A percentile compares a stretch with the other conserved stretches of the same genome.
These are phyloP conservation scores for Exophiala oligosperma DNA, from an alignment of 2,329 filamentous ascomycete genomes.

Conservation along the genomic window DNA sequence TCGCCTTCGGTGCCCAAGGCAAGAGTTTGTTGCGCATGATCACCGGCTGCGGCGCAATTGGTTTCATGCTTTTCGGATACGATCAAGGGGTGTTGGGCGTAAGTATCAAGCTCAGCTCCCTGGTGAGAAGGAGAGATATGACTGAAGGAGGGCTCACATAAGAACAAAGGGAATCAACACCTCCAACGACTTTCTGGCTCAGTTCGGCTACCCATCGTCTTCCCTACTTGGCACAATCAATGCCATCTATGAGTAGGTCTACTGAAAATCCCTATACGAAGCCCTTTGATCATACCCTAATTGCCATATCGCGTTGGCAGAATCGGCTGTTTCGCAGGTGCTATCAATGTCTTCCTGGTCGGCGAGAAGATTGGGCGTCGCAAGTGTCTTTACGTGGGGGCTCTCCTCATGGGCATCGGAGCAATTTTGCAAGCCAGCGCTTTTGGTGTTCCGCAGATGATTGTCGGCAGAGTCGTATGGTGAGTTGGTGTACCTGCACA, in stretches of 20 bases:
- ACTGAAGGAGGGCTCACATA: background rate
- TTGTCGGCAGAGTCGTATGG: conserved; percentile 47
- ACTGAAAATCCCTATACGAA: background rate
- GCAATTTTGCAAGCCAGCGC: conserved; percentile 48
- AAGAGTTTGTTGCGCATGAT: background rate
- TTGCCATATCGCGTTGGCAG: background rate
- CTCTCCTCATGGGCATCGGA: conserved; percentile 47
- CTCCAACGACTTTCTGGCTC: conserved; percentile 1
- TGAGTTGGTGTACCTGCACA: background rate
- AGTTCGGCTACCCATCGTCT: conserved; percentile 9
- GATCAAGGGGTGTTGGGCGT: conserved; percentile 6
- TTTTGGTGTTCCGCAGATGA: conserved; percentile 45
- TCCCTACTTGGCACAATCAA: conserved; percentile 7
- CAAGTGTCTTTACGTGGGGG: conserved; percentile 45
- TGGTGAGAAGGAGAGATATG: background rate
- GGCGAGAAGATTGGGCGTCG: conserved; percentile 49
- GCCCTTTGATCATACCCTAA: background rate
- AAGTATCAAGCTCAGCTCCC: background rate
- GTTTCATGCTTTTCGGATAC: conserved; percentile 7
- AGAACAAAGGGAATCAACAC: conserved; percentile 1
- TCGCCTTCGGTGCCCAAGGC: background rate
- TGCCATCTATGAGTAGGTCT: conserved; percentile 7
- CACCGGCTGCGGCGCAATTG: background rate
- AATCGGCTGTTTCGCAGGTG: conserved; percentile 5
- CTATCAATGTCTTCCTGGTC: conserved; percentile 31